Percentiles rank a stretch among this genome's conserved stretches.
phyloP scores from a whole-genome alignment of 768 basidiomycete species.

The Amanita phalloides region DNA sequence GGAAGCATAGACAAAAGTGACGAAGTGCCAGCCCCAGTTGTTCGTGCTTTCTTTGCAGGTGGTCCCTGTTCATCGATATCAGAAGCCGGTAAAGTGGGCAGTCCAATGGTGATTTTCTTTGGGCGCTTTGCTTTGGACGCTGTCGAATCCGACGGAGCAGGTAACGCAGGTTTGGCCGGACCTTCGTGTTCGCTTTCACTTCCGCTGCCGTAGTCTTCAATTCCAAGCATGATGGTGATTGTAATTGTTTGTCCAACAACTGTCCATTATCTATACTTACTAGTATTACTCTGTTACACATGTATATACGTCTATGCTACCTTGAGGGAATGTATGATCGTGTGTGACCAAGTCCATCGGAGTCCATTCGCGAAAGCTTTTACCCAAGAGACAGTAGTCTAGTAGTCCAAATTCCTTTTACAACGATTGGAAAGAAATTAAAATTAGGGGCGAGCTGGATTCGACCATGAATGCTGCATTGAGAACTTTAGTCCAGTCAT shows the following conservation, averaged over 20 bases:
- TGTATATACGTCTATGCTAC: background rate
- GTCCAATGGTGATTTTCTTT: slow-evolving; percentile 52
- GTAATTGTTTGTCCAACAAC: background rate
- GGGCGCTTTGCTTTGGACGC: slow-evolving; percentile 21
- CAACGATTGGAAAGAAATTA: background rate
- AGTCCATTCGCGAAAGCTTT: background rate
- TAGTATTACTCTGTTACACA: background rate
- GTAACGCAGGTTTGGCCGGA: slow-evolving; percentile 11
- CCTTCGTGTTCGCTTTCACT: slow-evolving; percentile 43
- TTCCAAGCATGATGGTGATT: slow-evolving; percentile 46
- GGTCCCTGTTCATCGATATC: slow-evolving; percentile 27
- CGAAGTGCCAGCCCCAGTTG: slow-evolving; percentile 50
- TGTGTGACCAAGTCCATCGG: background rate
- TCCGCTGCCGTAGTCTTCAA: slow-evolving; percentile 73
- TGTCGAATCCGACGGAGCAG: slow-evolving; percentile 8
- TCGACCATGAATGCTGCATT: background rate
- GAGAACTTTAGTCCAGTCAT: background rate
- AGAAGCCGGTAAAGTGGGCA: slow-evolving; percentile 31
- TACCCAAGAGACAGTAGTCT: background rate
- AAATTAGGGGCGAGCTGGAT: slow-evolving; percentile 27
- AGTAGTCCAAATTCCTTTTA: background rate
- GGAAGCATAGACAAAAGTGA: slow-evolving; percentile 67
- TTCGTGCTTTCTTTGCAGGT: slow-evolving; percentile 51
- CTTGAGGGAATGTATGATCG: background rate
- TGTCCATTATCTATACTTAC: background rate